A percentile compares a stretch with the other conserved stretches of the same genome.
Conservation (phyloP, 1,284 basidiomycete species). For the Agroathelia rolfsii region DNA sequence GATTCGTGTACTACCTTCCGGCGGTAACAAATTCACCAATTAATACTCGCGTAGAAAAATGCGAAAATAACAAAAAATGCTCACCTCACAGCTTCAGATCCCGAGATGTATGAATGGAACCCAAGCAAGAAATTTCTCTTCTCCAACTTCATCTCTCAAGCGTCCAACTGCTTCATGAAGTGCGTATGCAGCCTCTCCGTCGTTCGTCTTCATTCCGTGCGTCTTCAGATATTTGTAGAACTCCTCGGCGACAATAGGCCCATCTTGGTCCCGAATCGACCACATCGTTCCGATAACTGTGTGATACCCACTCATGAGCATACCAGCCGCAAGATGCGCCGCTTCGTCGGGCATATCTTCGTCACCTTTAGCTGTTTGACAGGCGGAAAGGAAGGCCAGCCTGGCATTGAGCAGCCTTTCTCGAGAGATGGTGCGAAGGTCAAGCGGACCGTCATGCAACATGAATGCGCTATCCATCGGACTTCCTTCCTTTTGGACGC, state of each 20-base stretch:
- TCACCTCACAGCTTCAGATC: too few species aligned
- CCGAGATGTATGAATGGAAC: conserved; percentile 21
- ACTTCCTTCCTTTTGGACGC: conserved; percentile 5
- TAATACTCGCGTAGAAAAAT: too few species aligned
- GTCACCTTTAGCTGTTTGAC: conserved; percentile 17
- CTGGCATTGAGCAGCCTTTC: conserved; percentile 18
- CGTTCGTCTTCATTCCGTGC: conserved; percentile 9
- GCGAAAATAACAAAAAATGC: too few species aligned
- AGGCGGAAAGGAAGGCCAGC: conserved; percentile 27
- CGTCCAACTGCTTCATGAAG: conserved; percentile 15
- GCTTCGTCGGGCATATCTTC: conserved; percentile 20
- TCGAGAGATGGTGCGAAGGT: conserved; percentile 19
- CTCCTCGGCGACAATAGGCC: conserved; percentile 12
- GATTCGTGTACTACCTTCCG: too few species aligned
- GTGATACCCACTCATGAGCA: conserved; percentile 24
- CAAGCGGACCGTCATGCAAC: conserved; percentile 15
- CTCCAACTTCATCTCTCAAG: conserved; percentile 12
- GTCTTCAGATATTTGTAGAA: conserved; percentile 16
- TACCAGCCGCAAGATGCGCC: conserved; percentile 24
- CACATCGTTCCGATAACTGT: conserved; percentile 31
- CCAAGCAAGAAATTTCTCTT: conserved; percentile 18
- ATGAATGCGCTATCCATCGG: conserved; percentile 19
- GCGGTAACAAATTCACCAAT: too few species aligned
- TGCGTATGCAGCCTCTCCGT: conserved; percentile 13
- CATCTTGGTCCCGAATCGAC: conserved; percentile 20